Evolutionary conservation across 768 basidiomycete genomes (phyloP).

Genomic region (Panellus pusillus): DNA sequence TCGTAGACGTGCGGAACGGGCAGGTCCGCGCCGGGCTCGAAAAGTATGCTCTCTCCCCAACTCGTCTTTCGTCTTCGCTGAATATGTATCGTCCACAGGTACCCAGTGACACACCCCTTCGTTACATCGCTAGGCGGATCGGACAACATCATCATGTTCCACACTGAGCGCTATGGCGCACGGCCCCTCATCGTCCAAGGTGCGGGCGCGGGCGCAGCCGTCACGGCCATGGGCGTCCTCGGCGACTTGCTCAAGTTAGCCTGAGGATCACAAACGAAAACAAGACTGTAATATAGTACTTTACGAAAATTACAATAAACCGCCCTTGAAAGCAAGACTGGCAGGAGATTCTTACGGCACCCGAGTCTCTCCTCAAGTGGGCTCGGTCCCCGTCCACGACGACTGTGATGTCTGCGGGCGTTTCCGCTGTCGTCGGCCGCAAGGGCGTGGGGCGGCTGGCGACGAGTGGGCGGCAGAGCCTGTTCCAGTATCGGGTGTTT

Average conservation of each 20-base stretch:
- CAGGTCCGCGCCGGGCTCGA: conserved; percentile 85
- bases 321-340: too few relatives aligned
- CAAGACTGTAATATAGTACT: too few relatives aligned
- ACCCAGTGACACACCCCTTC: conserved; percentile 87
- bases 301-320: too few relatives aligned
- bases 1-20: conserved; percentile 76
- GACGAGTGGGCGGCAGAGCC: too few relatives aligned
- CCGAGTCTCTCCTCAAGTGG: too few relatives aligned
- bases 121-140: conserved; percentile 94
- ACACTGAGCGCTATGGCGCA: conserved; percentile 86
- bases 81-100: conserved; percentile 46
- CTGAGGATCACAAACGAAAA: conserved; percentile 17
- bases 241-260: conserved; percentile 74
- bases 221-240: conserved; percentile 97
- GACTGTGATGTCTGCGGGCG: too few relatives aligned
- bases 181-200: conserved; percentile 93
- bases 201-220: conserved; percentile 95
- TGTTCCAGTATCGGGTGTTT: too few relatives aligned
- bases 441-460: too few relatives aligned
- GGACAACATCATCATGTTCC: conserved; percentile 98
- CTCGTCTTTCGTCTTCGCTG: neutral
- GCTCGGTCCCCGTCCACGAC: too few relatives aligned
- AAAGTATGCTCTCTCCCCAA: conserved; percentile 55
- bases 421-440: too few relatives aligned
- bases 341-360: too few relatives aligned